Base-by-base conservation (phyloP, 306 rosid genomes). In the Pueraria montana region DNA sequence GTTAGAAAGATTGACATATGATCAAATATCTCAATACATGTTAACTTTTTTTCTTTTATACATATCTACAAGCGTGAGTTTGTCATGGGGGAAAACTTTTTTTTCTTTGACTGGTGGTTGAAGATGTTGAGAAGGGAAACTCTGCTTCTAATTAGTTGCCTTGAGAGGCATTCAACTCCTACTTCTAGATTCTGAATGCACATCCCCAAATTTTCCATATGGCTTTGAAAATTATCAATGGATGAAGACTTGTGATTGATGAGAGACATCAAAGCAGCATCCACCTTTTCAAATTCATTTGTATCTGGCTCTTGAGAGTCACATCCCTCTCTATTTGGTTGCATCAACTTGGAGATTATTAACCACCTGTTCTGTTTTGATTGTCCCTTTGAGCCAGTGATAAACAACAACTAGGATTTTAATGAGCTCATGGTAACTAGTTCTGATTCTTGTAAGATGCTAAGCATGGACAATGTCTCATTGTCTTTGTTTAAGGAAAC, bases 81-180 rank as follows among this genome's bases (percentile, higher is more conserved):
- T 24, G 52, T 71, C 74, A 40, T 18, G 40, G 74, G 49, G 24
- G 23, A 18, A 78, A 70, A 48, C 4, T 24, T 69, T 5, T 55
- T 53, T 16, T 49, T 58, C 17, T 52, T 0, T 9, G 46, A 20
- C 65, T 79, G 79, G 64, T 84, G 55, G 38, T 34, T 82, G 74
- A 86, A 48, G 18, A 84, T 77, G 21, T 82, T 82, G 72, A 86
- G 82, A 83, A 67, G 87, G 42, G 84, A 86, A 67, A 79, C 89
- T 86, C 82, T 49, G 6, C 65, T 69, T 30, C 78, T 68, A 62
- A 79, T 83, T 17, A 78, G 59, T 56, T 79, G 67, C 65, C 79
- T 66, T 11, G 49, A 78, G 75, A 16, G n/a, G 26, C 63, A 2
- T 23, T 82, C 82, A 59, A 68, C 49, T 55, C 84, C 78, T 49